Percentiles rank a stretch among this genome's conserved stretches.
These are phyloP conservation scores for Hypoxylon sp. DNA, from an alignment of 2,329 filamentous ascomycete genomes.

Conservation along the genomic window DNA sequence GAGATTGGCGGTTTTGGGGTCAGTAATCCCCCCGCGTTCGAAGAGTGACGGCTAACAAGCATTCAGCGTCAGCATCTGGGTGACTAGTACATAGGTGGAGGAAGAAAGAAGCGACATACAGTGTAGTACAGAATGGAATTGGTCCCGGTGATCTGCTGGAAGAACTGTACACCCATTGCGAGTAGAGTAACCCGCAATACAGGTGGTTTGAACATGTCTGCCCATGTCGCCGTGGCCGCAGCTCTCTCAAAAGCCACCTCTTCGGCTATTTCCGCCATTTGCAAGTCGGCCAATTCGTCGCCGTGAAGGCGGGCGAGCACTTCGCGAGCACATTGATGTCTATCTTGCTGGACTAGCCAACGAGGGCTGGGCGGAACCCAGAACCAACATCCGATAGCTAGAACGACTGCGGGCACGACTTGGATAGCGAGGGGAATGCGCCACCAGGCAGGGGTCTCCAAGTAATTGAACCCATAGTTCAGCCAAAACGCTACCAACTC, in stretches of 20 bases:
- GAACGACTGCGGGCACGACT: slow-evolving; percentile 52
- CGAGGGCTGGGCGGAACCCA: slow-evolving; percentile 51
- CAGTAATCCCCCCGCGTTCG: slow-evolving; percentile 42
- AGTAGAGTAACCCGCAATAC: slow-evolving; percentile 52
- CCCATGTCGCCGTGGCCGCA: slow-evolving; percentile 46
- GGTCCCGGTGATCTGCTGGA: slow-evolving; percentile 52
- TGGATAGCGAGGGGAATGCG: slow-evolving; percentile 56
- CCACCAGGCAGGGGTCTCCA: slow-evolving; percentile 46
- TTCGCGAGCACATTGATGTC: slow-evolving; percentile 49
- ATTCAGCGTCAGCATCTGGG: background rate
- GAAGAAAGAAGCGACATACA: slow-evolving; percentile 16
- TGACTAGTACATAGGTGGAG: background rate
- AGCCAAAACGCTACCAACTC: slow-evolving; percentile 43
- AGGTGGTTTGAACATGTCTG: slow-evolving; percentile 51
- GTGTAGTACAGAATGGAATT: slow-evolving; percentile 55
- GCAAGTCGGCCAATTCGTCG: slow-evolving; percentile 61
- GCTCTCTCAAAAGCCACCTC: slow-evolving; percentile 47
- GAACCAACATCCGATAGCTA: slow-evolving; percentile 50
- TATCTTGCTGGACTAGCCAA: slow-evolving; percentile 48
- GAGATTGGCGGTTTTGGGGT: slow-evolving; percentile 47
- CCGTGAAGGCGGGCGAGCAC: slow-evolving; percentile 49
- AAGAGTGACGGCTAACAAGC: slow-evolving; percentile 42
- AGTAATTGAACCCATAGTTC: slow-evolving; percentile 42
- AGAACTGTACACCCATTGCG: slow-evolving; percentile 51
- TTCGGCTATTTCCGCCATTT: slow-evolving; percentile 61